phyloP scores from a whole-genome alignment of 352 stramenopile genomes.

The Globisporangium iwayamae region DNA sequence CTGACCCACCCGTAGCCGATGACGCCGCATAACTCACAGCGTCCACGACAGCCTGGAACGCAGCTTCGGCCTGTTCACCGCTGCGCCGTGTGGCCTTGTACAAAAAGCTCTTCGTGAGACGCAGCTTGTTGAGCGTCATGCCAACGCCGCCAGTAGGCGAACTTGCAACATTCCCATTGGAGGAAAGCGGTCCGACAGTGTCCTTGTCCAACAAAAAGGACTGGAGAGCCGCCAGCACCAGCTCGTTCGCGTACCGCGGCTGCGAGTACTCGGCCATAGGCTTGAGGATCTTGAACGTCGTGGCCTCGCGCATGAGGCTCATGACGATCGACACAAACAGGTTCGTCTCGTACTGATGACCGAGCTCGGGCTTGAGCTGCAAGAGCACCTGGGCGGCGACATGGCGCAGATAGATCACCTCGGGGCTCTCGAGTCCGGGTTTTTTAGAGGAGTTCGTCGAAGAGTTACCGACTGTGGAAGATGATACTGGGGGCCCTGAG shows the following conservation, averaged over 20 bases:
- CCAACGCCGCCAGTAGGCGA: constrained; percentile 16
- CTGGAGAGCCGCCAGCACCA: constrained; percentile 43
- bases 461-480: not conserved
- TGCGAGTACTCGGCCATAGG: constrained; percentile 67
- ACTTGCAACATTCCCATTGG: constrained; percentile 11
- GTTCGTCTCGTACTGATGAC: constrained; percentile 42
- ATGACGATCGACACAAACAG: constrained; percentile 66
- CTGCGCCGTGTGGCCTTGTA: constrained; percentile 72
- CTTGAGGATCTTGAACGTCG: constrained; percentile 63
- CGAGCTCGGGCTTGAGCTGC: constrained; percentile 65
- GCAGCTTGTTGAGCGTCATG: constrained; percentile 53
- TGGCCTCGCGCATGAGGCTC: constrained; percentile 59
- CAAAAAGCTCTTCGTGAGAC: constrained; percentile 55
- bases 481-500: not conserved
- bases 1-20: constrained; percentile 20
- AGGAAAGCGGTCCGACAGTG: constrained; percentile 10
- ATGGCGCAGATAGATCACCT: constrained; percentile 64
- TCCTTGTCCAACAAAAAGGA: constrained; percentile 34
- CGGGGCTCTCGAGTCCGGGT: constrained; percentile 29
- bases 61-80: constrained; percentile 62
- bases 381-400: constrained; percentile 57
- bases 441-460: constrained; percentile 20
- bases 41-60: constrained; percentile 66
- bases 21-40: constrained; percentile 51
- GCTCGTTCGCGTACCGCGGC: constrained; percentile 65